These are phyloP conservation scores for Ceratobasidium sp. DNA, from an alignment of 1,284 basidiomycete genomes.

Conservation along the genomic window DNA sequence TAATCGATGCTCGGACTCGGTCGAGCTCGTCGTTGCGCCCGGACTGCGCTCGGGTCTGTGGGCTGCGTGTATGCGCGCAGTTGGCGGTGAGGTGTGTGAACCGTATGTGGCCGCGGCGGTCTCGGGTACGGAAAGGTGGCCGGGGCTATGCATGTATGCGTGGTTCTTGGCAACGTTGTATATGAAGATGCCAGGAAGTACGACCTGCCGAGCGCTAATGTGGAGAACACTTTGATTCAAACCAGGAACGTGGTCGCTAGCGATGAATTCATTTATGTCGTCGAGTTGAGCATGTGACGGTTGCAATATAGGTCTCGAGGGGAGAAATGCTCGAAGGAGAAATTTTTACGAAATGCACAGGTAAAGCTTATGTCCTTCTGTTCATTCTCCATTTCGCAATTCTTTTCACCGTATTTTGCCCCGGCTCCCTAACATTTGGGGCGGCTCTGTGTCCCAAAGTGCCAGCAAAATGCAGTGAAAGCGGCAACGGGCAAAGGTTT, in stretches of 20 bases:
- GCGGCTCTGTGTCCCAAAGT: no score
- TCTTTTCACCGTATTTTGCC: no score
- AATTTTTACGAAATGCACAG: no score
- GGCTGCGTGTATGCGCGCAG: constrained; percentile 10
- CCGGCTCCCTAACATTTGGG: no score
- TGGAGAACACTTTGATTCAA: not conserved
- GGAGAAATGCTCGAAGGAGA: no score
- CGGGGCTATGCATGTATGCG: not conserved
- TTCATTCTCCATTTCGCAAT: no score
- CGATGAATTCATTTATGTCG: not conserved
- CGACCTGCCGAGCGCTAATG: not conserved
- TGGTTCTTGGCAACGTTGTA: not conserved
- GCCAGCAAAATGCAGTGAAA: no score
- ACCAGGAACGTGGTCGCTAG: not conserved
- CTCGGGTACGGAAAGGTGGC: not conserved
- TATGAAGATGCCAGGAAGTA: not conserved
- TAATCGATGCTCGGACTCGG: not conserved
- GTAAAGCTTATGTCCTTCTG: no score
- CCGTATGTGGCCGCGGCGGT: not conserved
- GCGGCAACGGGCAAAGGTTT: no score
- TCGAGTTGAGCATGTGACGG: no score
- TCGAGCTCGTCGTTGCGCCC: not conserved
- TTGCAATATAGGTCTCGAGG: no score
- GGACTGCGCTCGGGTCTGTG: not conserved
- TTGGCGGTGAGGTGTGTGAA: not conserved